Evolutionary conservation across 179 eudicot species (phyloP), one percentile per base, ranked within the genome.

Genomic region (Beta macrorhiza): DNA sequence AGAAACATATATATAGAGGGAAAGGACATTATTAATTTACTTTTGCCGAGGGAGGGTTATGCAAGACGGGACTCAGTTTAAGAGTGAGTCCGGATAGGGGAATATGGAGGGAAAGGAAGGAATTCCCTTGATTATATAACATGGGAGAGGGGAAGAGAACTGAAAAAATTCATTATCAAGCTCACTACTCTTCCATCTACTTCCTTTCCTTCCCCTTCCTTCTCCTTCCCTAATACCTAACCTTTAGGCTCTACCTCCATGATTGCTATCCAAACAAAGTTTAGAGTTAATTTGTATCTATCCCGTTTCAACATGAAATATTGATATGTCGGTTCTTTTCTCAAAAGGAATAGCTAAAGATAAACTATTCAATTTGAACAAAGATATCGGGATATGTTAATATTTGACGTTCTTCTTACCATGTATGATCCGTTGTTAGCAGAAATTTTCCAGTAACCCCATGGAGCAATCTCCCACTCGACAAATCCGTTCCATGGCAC

Each of bases 401-500:
- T 37, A 2, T 37, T 37, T 8, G 25, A 32, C 42, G 58, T 11
- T 51, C 42, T 73, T 51, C 82, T 78, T 82, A 94, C 98, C 94
- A 75, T 86, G 80, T 92, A 93, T 6, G 91, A 88, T 76, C 91
- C 92, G 75, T 88, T 95, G 80, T 92, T 91, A 49, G 99, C 98
- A 32, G 90, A 88, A 72, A 95, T 88, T 77, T 83, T 80, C 99
- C 99, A 95, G 73, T 47, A 73, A 78, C 99, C 99, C 99, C 99
- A 95, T 42, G 88, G 89, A 83, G 88, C 86, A 82, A 95, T 81
- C 72, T 95, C 99, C 93, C 94, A 95, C 49, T 86, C 86, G 70
- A 96, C 91, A 62, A 86, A 86, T 63, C 96, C 99, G 87, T 91
- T 96, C 99, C 99, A 96, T n/a, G 99, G 99, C 73, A 94, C 98